These are phyloP conservation scores for Keqinozyma sinolaborantium DNA, from an alignment of 1,139 yeast species.

Conservation along the genomic window DNA sequence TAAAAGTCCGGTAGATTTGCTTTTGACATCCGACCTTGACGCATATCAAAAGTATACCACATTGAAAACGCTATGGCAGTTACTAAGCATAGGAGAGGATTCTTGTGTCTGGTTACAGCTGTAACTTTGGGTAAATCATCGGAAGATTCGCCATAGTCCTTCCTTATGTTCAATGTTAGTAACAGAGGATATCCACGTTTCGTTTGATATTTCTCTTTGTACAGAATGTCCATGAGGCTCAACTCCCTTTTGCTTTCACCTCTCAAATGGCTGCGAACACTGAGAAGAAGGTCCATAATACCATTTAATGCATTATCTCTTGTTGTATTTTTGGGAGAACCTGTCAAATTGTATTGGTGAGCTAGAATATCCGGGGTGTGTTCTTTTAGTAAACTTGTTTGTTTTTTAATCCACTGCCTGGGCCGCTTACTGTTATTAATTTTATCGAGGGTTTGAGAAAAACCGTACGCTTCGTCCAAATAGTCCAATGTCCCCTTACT, in stretches of 20 bases:
- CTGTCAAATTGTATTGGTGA: not conserved
- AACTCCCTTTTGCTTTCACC: not conserved
- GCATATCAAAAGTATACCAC: not conserved
- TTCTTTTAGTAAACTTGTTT: too few relatives aligned
- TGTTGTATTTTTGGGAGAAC: not conserved
- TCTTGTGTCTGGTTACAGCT: not conserved
- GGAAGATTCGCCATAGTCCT: not conserved
- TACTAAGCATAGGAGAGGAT: not conserved
- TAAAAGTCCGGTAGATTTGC: not conserved
- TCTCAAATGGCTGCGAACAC: not conserved
- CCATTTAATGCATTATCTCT: not conserved
- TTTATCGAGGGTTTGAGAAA: too few relatives aligned
- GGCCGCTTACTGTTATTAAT: too few relatives aligned
- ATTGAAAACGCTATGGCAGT: not conserved
- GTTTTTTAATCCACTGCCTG: too few relatives aligned
- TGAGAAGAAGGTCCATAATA: not conserved
- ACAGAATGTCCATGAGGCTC: not conserved
- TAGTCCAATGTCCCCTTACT: too few relatives aligned
- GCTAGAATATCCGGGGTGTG: too few relatives aligned
- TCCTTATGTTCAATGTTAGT: not conserved
- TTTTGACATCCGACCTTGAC: not conserved
- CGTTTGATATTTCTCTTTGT: too few relatives aligned
- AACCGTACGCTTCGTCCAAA: too few relatives aligned
- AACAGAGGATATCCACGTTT: not conserved
- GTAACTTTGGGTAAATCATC: too few relatives aligned